These are phyloP conservation scores for Suhomyces kilbournensis DNA, from an alignment of 805 yeast genomes.

Conservation along the genomic window DNA sequence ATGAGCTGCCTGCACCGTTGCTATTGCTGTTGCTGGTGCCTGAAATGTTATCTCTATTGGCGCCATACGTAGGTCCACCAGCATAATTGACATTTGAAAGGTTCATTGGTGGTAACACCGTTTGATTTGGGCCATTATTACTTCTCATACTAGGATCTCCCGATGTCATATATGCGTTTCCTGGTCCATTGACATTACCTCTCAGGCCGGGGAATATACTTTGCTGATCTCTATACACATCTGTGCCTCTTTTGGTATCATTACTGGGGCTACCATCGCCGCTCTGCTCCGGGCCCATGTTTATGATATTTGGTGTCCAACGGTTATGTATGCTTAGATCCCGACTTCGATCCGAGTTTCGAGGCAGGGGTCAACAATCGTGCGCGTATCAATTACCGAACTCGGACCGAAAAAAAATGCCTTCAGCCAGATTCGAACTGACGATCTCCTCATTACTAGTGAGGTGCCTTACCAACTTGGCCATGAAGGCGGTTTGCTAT, in stretches of 20 bases:
- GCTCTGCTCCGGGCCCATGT: background rate
- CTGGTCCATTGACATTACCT: background rate
- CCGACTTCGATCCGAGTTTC: background rate
- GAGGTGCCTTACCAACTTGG: conserved; percentile 14
- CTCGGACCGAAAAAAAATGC: conserved; percentile 5
- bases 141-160: background rate
- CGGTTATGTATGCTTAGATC: background rate
- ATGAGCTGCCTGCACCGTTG: background rate
- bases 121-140: background rate
- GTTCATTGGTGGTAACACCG: background rate
- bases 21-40: background rate
- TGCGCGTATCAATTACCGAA: background rate
- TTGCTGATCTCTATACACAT: background rate
- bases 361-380: background rate
- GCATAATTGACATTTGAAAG: background rate
- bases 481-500: conserved; percentile 8
- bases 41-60: background rate
- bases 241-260: background rate
- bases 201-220: background rate
- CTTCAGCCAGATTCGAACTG: conserved; percentile 16
- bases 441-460: conserved; percentile 16
- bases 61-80: background rate
- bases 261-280: background rate
- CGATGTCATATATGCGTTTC: background rate
- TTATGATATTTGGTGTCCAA: background rate